Evolutionary conservation across 2,329 filamentous ascomycete species (phyloP), one percentile per base, ranked within the genome.

Genomic region (Colletotrichum camelliae): DNA sequence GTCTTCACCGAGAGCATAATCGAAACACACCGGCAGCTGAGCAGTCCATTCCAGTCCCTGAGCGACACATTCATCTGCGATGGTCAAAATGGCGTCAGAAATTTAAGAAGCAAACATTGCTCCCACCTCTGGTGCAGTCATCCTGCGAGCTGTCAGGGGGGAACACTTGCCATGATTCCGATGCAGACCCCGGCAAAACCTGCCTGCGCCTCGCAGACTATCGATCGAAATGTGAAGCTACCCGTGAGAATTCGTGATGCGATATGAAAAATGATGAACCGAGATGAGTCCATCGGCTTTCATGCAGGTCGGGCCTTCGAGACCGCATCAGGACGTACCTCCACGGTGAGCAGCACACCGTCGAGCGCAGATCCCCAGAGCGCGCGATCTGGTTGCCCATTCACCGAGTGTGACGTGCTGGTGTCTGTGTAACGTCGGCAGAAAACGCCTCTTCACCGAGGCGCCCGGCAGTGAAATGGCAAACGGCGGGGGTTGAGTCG

Each of bases 311-410:
- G 67, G 71, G 43, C 71, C 67, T 74, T 74, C 37, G 55, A 33
- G 24, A 18, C 27, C 55, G 27, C 12, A 21, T 10, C 31, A 31
- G 58, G 31, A 31, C 58, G 58, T 15, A 21, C 33, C 2, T 62
- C 33, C 29, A 62, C 58, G 31, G 29, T 24, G 31, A 35, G 58
- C n/a, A 35, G n/a, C 7, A 31, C 29, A 35, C 31, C 16, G 31
- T 62, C 58, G 5, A 33, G 33, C 58, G 58, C 58, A 62, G 58
- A 62, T 62, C 31, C 58, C 58, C 58, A 65, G 27, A 27, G 33
- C 39, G 71, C 67, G 67, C 58, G 60, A 70, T 74, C 71, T 74
- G 43, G 67, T 71, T 70, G 71, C 66, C 64, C 62, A 39, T 60
- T 57, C 27, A 62, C 57, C 12, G 67, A 57, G 24, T 74, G 67